Percentiles rank a stretch among this genome's conserved stretches.
These are phyloP conservation scores for Colletotrichum viniferum DNA, from an alignment of 2,329 filamentous ascomycete species.

Conservation along the genomic window DNA sequence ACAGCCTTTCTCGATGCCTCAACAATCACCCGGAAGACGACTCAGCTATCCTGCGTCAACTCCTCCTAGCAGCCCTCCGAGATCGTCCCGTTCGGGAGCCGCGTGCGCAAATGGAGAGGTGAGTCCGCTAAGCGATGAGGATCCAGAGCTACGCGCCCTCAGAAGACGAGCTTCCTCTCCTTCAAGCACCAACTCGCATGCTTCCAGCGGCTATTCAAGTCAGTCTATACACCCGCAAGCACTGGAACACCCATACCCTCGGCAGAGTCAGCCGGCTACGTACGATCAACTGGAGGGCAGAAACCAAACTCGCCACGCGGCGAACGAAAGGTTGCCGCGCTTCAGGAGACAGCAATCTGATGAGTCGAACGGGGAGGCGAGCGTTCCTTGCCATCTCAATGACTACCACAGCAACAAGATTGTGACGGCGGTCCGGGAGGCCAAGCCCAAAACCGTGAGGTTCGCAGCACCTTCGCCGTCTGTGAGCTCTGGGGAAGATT, in stretches of 20 bases:
- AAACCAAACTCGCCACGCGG: background rate
- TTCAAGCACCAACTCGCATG: background rate
- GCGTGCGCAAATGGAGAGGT: background rate
- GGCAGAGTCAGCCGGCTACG: background rate
- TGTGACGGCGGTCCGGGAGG: background rate
- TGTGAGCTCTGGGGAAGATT: background rate
- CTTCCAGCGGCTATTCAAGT: background rate
- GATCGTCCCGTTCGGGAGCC: background rate
- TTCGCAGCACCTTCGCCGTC: background rate
- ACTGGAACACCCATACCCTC: background rate
- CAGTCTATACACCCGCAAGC: background rate
- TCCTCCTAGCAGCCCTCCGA: background rate
- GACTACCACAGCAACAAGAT: background rate
- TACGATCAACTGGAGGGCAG: background rate
- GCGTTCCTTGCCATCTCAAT: background rate
- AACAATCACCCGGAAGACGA: background rate
- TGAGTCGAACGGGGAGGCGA: background rate
- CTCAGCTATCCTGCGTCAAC: background rate
- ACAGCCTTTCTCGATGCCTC: background rate
- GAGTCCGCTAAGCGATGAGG: background rate
- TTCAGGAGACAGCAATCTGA: background rate
- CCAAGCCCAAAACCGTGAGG: background rate
- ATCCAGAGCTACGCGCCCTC: background rate
- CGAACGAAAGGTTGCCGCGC: background rate
- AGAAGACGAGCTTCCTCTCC: background rate